phyloP scores from a whole-genome alignment of 768 basidiomycete species.

The Gloeophyllum trabeum region DNA sequence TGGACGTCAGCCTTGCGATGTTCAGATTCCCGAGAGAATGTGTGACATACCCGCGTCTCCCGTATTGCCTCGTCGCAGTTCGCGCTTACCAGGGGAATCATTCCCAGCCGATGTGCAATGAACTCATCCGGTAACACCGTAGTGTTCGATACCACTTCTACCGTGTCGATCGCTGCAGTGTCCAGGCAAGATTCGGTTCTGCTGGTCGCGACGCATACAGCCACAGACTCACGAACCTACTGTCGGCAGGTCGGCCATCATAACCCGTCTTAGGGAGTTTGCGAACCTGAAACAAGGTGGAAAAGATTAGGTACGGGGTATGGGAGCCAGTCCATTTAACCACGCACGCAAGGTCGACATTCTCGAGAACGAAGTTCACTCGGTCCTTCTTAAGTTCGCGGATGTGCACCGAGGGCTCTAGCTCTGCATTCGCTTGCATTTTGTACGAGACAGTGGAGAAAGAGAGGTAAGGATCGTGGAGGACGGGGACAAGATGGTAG shows the following conservation, averaged over 20 bases:
- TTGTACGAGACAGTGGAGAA: too few species aligned
- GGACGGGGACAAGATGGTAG: too few species aligned
- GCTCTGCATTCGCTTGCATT: too few species aligned
- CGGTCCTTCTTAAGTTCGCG: slow-evolving; percentile 76
- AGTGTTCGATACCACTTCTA: slow-evolving; percentile 85
- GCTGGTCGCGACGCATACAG: background rate
- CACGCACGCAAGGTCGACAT: slow-evolving; percentile 89
- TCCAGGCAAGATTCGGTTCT: background rate
- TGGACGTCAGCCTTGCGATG: slow-evolving; percentile 1
- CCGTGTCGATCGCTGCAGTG: slow-evolving; percentile 84
- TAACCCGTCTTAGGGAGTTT: slow-evolving; percentile 85
- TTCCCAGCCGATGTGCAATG: slow-evolving; percentile 90
- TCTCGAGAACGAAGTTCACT: slow-evolving; percentile 88
- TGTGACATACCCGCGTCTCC: slow-evolving; percentile 50
- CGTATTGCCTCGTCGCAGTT: slow-evolving; percentile 86
- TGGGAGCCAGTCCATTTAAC: background rate
- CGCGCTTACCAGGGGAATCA: slow-evolving; percentile 81
- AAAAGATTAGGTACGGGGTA: too few species aligned
- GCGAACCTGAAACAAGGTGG: slow-evolving; percentile 20
- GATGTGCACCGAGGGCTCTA: slow-evolving; percentile 68
- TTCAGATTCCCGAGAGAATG: background rate
- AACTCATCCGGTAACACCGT: slow-evolving; percentile 95
- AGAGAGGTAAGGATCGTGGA: too few species aligned
- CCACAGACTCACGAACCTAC: slow-evolving; percentile 50
- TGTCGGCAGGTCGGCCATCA: slow-evolving; percentile 96